Percentiles rank a stretch among this genome's conserved stretches.
These are phyloP conservation scores for Breviolum minutum DNA, from an alignment of 73 alveolate species.

Conservation along the genomic window DNA sequence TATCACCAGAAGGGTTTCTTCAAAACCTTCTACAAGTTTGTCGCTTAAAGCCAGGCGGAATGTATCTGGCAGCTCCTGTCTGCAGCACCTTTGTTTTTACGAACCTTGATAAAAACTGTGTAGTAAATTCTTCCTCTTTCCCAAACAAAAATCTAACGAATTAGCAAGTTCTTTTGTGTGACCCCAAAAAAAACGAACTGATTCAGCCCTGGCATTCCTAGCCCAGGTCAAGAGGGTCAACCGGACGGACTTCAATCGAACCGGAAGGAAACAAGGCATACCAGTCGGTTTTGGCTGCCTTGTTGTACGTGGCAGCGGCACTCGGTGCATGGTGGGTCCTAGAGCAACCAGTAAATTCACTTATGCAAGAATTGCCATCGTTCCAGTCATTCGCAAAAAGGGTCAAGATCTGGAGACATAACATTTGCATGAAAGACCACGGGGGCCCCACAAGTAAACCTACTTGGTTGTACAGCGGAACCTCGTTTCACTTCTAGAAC, in stretches of 20 bases:
- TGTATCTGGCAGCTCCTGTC: neutral
- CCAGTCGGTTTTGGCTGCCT: neutral
- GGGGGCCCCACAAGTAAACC: constrained; percentile 6
- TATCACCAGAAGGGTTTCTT: neutral
- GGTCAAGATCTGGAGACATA: neutral
- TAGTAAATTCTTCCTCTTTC: too few relatives aligned
- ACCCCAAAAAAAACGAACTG: too few relatives aligned
- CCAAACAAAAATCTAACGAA: too few relatives aligned
- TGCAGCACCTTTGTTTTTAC: neutral
- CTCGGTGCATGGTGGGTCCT: neutral
- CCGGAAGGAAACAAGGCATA: neutral
- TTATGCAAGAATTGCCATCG: neutral
- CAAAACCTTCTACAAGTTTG: neutral
- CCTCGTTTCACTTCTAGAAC: neutral
- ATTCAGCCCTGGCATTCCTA: too few relatives aligned
- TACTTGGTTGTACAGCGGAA: neutral
- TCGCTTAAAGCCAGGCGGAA: neutral
- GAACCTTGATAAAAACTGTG: neutral
- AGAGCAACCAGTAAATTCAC: neutral
- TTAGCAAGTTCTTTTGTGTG: neutral
- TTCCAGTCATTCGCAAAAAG: neutral
- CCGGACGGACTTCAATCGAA: neutral
- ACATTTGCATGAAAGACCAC: neutral
- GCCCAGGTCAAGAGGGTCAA: neutral
- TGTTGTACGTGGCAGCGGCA: neutral